Base-by-base conservation (phyloP, 1,284 basidiomycete genomes). In the Pseudozyma hubeiensis region DNA sequence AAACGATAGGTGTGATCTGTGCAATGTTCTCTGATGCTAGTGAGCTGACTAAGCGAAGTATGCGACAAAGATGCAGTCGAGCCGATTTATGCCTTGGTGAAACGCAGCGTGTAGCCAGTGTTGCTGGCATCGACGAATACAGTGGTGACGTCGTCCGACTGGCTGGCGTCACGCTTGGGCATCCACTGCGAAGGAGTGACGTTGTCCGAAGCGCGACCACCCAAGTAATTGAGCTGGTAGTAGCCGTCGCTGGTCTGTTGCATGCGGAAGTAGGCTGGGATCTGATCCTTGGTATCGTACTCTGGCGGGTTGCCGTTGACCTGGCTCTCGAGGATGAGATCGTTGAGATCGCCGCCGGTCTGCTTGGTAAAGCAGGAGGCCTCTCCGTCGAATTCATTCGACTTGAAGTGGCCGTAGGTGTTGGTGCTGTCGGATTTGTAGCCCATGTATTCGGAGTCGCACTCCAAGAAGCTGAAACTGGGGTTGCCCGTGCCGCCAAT, bases 401-500 rank as follows among this genome's bases (percentile, higher is more conserved):
- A n/a, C 2, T 10, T 16, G 24, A 60, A 48, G 50, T 60, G 57
- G 16, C 57, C 57, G 39, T 60, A 60, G 17, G n/a, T 30, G 50
- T 60, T 52, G 57, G 6, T 52, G 29, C 30, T 34, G 45, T 52
- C 37, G 16, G 43, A 40, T 0, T 47, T 24, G 35, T 48, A 60
- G 19, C 57, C 57, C 57, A 60, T 60, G 37, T 47, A 60, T 30
- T 24, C 41, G 19, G 57, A 60, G 30, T 47, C 50, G 24, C 57
- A 60, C 45, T 60, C 49, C 41, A 46, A 60, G 57, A 60, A 60
- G 43, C 14, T 48, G 37, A 60, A 53, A 9, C 9, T 30, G 10
- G 43, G 7, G 1, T 37, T n/a, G 1, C 35, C 35, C 17, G 30
- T 53, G 7, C 24, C 43, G 44, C 53, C 47, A 30, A 60, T 14